phyloP scores from a whole-genome alignment of 2,329 filamentous ascomycete species.

The Alternaria novae-zelandiae region DNA sequence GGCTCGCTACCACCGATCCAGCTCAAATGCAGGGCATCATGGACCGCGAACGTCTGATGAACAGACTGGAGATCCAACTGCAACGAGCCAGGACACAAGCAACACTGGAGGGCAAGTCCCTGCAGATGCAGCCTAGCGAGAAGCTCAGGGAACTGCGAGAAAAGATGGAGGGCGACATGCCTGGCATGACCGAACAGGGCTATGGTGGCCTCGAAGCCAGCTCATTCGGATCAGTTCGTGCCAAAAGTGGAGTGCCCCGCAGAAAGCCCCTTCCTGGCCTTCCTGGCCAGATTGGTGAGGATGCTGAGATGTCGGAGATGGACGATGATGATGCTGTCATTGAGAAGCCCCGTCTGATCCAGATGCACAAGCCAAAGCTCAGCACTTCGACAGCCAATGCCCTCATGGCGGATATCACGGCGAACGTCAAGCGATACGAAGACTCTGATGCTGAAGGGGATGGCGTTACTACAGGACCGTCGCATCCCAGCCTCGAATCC shows the following conservation, averaged over 20 bases:
- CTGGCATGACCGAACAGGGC: slow-evolving; percentile 53
- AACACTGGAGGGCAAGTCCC: slow-evolving; percentile 92
- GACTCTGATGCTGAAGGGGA: slow-evolving; percentile 76
- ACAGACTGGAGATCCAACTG: slow-evolving; percentile 90
- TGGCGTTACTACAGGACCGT: slow-evolving; percentile 74
- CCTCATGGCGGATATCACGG: slow-evolving; percentile 73
- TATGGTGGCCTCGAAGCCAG: slow-evolving; percentile 68
- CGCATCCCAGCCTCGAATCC: slow-evolving; percentile 76
- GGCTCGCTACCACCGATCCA: slow-evolving; percentile 69
- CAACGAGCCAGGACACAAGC: slow-evolving; percentile 97
- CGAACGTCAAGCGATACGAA: slow-evolving; percentile 75
- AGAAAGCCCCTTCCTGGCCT: slow-evolving; percentile 48
- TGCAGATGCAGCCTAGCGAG: slow-evolving; percentile 86
- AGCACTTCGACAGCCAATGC: slow-evolving; percentile 68
- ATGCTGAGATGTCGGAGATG: slow-evolving; percentile 41
- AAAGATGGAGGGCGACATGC: slow-evolving; percentile 77
- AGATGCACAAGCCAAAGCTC: slow-evolving; percentile 76
- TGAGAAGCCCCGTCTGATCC: slow-evolving; percentile 79
- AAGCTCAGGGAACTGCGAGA: slow-evolving; percentile 89
- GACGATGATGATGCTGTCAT: slow-evolving; percentile 66
- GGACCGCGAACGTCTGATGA: slow-evolving; percentile 90
- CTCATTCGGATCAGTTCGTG: slow-evolving; percentile 62
- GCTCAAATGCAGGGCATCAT: slow-evolving; percentile 88
- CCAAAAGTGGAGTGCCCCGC: slow-evolving; percentile 49
- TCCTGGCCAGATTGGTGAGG: slow-evolving; percentile 45